Base-by-base conservation (phyloP, 2,329 filamentous ascomycete genomes). In the Ilyonectria destructans region DNA sequence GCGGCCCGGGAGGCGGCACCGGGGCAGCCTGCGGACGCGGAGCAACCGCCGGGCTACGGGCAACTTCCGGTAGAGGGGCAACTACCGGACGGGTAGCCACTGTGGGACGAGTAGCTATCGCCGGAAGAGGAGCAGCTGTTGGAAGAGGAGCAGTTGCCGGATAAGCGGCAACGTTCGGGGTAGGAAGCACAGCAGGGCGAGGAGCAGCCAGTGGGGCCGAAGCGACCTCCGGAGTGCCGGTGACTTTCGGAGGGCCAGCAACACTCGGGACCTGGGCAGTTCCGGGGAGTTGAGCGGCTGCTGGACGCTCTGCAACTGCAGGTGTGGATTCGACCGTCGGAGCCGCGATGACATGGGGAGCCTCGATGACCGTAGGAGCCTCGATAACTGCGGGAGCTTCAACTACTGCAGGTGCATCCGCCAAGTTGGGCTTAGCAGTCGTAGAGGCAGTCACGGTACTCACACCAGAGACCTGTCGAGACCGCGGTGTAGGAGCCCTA, bases 401-500 rank as follows among this genome's bases (percentile, higher is more conserved):
- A 26, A 46, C 37, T 21, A 57, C 63, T 2, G 62, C 40, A 15
- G 65, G 46, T 7, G 55, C 55, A n/a, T 12, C 19, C 6, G 31
- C 13, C 10, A 23, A 31, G 9, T 21, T 4, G 2, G 51, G 31
- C 31, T 31, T 54, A 5, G 51, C n/a, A 12, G 51, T 35, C 31
- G 55, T 29, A 13, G 54, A 45, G 33, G 68, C 54, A 6, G 59
- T 51, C 3, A 62, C 49, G 12, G 70, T 72, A 26, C 45, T 65
- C 0, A 15, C 51, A 15, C 51, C 31, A 9, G 70, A 72, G 45
- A 72, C 69, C 33, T 72, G 69, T 12, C 67, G 67, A 2, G 70
- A 72, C 13, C 57, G 69, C 45, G 70, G 70, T 21, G 51, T 29
- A 6, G 56, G 23, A 12, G 29, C 51, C 31, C 31, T 26, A 2